Evolutionary conservation across 192 early-diverging fungal species (phyloP), one percentile per base, ranked within the genome.

Genomic region (Backusella macrospora): DNA sequence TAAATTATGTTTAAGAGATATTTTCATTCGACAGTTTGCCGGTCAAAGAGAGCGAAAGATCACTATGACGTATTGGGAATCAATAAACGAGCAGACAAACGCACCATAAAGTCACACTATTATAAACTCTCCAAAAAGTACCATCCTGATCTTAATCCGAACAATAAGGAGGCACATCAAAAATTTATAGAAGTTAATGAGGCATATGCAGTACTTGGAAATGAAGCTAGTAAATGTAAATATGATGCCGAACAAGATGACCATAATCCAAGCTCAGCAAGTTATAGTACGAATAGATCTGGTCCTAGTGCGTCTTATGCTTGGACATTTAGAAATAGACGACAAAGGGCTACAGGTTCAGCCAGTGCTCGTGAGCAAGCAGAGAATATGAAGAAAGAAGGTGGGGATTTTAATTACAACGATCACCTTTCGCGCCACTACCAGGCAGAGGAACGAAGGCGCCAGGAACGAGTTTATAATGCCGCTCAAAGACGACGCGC

Each of bases 171-270:
- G 29, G 93, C 94, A 1, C 88, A 91, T 47, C 44, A 78, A 9
- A 77, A 83, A 67, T 98, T 98, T 73, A 73, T 96, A 15, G 80
- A 88, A 70, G 91, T 98, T 49, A 94, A 87, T 80, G 94, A 96
- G 71, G 95, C 96, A 0, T 96, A 98, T 82, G 90, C 92, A 3
- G 76, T 92, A 2, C 78, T 98, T 39, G 82, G 87, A 12, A 86
- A 93, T 80, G 93, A 92, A 5, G 73, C 80, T 3, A 93, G 86
- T 55, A 82, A 94, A 59, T 82, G 81, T n/a, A 87, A 91, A 37
- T 96, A 96, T 78, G 96, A 98, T 78, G 82, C 87, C 46, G 77
- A 87, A 5, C 68, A 88, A 5, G 76, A 70, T 68, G 75, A 29
- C 70, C 65, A 37, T 68, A 52, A 5, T 46, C n/a, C 8, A 12